A percentile compares a stretch with the other conserved stretches of the same genome.
phyloP scores from a whole-genome alignment of 345 rosid species.

The Schrenkiella parvula region DNA sequence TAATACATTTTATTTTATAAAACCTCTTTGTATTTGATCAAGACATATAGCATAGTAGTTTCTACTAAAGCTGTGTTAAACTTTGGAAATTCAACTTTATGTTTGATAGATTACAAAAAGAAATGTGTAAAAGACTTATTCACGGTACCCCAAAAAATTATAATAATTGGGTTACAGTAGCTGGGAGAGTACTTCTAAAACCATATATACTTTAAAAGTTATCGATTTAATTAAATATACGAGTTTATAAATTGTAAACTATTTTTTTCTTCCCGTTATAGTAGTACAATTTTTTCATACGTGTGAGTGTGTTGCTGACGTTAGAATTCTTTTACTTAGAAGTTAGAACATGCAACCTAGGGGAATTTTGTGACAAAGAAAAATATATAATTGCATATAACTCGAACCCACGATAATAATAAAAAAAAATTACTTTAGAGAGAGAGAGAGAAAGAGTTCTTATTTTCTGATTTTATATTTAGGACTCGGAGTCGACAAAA shows the following conservation, averaged over 20 bases:
- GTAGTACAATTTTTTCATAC: neutral
- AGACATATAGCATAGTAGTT: neutral
- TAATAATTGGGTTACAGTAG: neutral
- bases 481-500: too few relatives aligned
- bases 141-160: neutral
- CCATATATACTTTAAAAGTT: neutral
- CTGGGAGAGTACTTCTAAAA: neutral
- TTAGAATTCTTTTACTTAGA: neutral
- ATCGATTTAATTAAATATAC: neutral
- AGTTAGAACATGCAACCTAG: neutral
- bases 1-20: neutral
- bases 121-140: neutral
- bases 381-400: neutral
- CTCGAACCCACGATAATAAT: neutral
- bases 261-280: too few relatives aligned
- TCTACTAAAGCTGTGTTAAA: neutral
- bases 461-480: too few relatives aligned
- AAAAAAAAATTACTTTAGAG: too few relatives aligned
- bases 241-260: neutral
- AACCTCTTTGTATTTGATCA: neutral
- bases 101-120: neutral
- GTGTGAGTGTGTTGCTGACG: neutral
- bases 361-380: neutral
- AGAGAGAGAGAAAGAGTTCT: too few relatives aligned
- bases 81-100: neutral